A percentile compares a stretch with the other conserved stretches of the same genome.
phyloP scores from a whole-genome alignment of 2,329 filamentous ascomycete genomes.

The Phaeosphaeriaceae sp. region DNA sequence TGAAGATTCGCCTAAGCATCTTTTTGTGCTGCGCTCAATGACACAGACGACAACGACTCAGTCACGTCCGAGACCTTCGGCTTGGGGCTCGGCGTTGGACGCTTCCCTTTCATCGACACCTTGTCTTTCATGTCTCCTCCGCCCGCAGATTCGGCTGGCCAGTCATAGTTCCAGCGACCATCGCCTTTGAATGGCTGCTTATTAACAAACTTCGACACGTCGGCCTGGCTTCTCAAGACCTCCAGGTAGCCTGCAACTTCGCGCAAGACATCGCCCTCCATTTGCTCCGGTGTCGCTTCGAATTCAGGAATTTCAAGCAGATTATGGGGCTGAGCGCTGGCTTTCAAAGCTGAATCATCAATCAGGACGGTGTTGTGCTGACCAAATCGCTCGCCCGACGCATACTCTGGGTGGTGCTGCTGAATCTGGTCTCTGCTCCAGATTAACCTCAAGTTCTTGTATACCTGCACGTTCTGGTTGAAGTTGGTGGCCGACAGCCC shows the following conservation, averaged over 20 bases:
- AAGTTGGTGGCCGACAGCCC: constrained; percentile 71
- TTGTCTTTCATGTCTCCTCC: constrained; percentile 20
- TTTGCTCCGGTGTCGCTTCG: constrained; percentile 52
- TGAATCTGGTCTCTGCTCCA: constrained; percentile 66
- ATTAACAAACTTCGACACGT: constrained; percentile 70
- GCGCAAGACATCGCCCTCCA: constrained; percentile 54
- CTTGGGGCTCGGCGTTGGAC: not conserved
- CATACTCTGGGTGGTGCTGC: constrained; percentile 49
- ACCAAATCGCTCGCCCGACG: constrained; percentile 63
- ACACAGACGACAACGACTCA: not conserved
- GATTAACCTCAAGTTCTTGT: constrained; percentile 79
- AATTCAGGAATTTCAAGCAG: constrained; percentile 84
- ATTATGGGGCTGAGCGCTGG: constrained; percentile 81
- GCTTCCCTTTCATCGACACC: constrained; percentile 5
- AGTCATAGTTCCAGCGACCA: constrained; percentile 37
- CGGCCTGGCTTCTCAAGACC: constrained; percentile 56
- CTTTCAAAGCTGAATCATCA: constrained; percentile 85
- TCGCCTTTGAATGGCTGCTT: constrained; percentile 37
- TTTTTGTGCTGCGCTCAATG: not conserved
- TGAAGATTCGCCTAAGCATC: not conserved
- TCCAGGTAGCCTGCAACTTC: constrained; percentile 63
- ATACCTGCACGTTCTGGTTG: constrained; percentile 77
- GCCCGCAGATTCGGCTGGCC: constrained; percentile 21
- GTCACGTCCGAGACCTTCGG: not conserved
- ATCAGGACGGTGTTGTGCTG: constrained; percentile 89